Base-by-base conservation (phyloP, 768 basidiomycete genomes). In the Lanmaoa pseudosensibilis region DNA sequence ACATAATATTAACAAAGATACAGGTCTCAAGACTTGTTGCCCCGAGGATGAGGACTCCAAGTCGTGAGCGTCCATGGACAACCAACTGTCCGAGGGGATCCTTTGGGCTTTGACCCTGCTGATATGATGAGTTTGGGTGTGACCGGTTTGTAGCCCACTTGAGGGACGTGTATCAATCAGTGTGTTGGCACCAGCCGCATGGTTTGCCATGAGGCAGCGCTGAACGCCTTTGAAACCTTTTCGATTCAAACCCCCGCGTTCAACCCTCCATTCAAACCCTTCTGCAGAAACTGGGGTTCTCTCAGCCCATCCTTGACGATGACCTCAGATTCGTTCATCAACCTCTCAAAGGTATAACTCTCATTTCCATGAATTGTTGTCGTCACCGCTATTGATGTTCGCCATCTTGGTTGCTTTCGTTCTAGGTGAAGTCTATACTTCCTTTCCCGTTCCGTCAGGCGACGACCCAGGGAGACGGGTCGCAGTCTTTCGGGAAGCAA, bases 141-240 rank as follows among this genome's bases (percentile, higher is more conserved):
- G 37, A 43, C 23, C 23, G 21, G 7, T 50, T 25, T 38, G 43
- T 49, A 40, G n/a, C 19, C 44, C 47, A 53, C 37, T 36, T 36
- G 46, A 41, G 38, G 43, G 18, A 44, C 43, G n/a, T 48, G 38
- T 37, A 63, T 51, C 58, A 51, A 60, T 69, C 41, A 41, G 25
- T 18, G 25, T 30, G 46, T 46, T 36, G 34, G 34, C 37, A 53
- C 23, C 23, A 45, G 27, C 58, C 55, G 62, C 68, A 65, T 59
- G 63, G 58, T 55, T 36, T 2, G 46, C 62, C 67, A 68, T 57
- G 67, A 68, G 65, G 68, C 67, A 52, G 45, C 50, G 39, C 41
- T 47, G 49, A 30, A 56, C 47, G 38, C 48, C 15, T 37, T 58
- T 34, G 38, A 21, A 38, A 25, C 54, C 52, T 19, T 19, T 56